phyloP scores from a whole-genome alignment of 306 rosid genomes.

The Vigna trinervia region DNA sequence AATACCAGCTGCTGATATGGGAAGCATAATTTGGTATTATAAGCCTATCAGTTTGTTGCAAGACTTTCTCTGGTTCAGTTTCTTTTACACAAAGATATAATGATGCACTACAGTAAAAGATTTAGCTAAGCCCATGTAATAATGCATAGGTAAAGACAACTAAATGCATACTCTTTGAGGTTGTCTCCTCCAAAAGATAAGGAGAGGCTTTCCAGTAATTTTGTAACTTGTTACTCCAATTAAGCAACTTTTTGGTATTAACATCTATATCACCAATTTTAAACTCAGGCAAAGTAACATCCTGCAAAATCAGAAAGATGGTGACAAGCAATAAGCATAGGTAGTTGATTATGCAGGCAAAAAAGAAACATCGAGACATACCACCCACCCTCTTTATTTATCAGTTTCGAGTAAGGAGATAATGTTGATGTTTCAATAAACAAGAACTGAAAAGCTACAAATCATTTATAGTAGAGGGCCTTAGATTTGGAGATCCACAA shows the following conservation, averaged over 20 bases:
- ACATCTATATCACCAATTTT: constrained; percentile 37
- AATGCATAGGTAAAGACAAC: constrained; percentile 12
- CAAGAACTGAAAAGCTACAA: background rate
- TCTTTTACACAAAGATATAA: constrained; percentile 22
- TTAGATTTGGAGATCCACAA: background rate
- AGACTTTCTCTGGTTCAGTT: too few species aligned
- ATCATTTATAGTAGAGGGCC: background rate
- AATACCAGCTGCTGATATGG: background rate
- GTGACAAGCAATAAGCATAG: background rate
- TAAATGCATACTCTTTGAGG: constrained; percentile 47
- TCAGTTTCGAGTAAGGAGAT: background rate
- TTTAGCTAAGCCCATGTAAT: background rate
- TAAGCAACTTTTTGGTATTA: constrained; percentile 35
- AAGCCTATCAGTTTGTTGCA: too few species aligned
- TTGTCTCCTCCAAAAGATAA: constrained; percentile 55
- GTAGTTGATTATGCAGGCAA: background rate
- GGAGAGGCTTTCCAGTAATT: constrained; percentile 62
- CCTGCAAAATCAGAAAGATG: constrained; percentile 48
- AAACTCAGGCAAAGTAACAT: constrained; percentile 49
- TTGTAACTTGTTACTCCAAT: constrained; percentile 34
- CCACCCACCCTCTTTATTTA: background rate
- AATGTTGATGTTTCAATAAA: background rate
- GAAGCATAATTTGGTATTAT: constrained; percentile 3
- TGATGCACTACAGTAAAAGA: background rate
- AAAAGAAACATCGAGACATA: background rate